These are phyloP conservation scores for Moricandia arvensis DNA, from an alignment of 345 rosid species.

Conservation along the genomic window DNA sequence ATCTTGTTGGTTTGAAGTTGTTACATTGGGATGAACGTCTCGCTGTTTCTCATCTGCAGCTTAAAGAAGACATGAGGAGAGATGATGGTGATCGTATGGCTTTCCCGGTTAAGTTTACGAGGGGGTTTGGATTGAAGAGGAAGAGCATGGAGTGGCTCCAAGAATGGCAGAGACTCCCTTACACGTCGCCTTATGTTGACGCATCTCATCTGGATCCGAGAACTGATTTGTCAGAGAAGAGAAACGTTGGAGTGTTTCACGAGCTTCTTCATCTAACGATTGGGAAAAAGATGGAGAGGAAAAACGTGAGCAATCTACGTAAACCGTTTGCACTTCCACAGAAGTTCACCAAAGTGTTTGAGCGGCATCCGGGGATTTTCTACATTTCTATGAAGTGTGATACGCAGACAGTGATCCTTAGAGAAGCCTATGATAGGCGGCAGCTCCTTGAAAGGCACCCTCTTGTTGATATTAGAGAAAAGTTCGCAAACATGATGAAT, in stretches of 20 bases:
- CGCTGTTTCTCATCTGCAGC: constrained; percentile 53
- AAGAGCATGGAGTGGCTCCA: constrained; percentile 76
- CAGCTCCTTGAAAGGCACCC: constrained; percentile 58
- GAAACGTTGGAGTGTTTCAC: constrained; percentile 79
- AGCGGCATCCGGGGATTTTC: constrained; percentile 85
- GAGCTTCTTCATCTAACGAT: constrained; percentile 82
- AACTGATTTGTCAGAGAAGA: constrained; percentile 81
- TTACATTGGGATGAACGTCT: constrained; percentile 55
- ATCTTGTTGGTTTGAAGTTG: constrained; percentile 59
- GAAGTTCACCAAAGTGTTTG: constrained; percentile 83
- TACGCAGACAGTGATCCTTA: constrained; percentile 73
- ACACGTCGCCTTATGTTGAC: constrained; percentile 65
- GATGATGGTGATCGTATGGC: constrained; percentile 42
- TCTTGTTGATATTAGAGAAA: constrained; percentile 50
- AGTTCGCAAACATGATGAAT: constrained; percentile 50
- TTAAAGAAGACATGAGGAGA: constrained; percentile 17
- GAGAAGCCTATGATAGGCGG: constrained; percentile 66
- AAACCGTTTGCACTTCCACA: constrained; percentile 66
- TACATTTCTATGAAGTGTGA: constrained; percentile 63
- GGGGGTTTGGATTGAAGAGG: constrained; percentile 80
- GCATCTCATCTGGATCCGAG: constrained; percentile 81
- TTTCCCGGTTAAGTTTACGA: constrained; percentile 69
- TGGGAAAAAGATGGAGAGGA: constrained; percentile 67
- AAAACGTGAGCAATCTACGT: constrained; percentile 76
- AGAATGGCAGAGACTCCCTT: constrained; percentile 84